A percentile compares a stretch with the other conserved stretches of the same genome.
phyloP scores from a whole-genome alignment of 179 eudicot genomes.

The Carnegiea gigantea region DNA sequence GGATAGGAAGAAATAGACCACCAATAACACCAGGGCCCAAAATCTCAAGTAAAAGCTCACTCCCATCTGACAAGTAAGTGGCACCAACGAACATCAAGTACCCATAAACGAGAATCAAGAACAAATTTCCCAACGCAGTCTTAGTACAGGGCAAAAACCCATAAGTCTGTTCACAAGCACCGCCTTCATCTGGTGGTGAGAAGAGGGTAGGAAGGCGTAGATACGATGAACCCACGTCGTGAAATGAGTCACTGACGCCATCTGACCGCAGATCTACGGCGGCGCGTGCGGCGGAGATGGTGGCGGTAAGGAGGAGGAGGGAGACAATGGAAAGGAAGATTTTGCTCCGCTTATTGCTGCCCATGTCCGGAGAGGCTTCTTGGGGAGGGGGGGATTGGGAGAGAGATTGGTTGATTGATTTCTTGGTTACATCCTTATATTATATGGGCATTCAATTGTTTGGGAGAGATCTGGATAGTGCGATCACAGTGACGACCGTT shows the following conservation, averaged over 20 bases:
- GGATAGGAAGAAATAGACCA: slow-evolving; percentile 73
- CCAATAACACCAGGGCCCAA: slow-evolving; percentile 82
- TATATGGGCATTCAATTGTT: too few species aligned
- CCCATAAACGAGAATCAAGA: slow-evolving; percentile 63
- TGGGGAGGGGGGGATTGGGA: background rate
- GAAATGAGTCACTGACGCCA: background rate
- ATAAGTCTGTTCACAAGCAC: slow-evolving; percentile 56
- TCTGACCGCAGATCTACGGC: background rate
- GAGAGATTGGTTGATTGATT: background rate
- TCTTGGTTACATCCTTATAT: background rate
- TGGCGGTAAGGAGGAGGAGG: slow-evolving; percentile 8
- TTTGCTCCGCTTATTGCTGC: background rate
- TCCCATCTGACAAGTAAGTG: slow-evolving; percentile 56
- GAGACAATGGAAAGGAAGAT: background rate
- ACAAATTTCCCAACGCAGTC: slow-evolving; percentile 54
- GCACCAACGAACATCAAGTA: slow-evolving; percentile 67
- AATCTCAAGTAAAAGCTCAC: slow-evolving; percentile 75
- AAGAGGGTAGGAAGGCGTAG: background rate
- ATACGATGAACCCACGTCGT: slow-evolving; percentile 8
- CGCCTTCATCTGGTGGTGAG: background rate
- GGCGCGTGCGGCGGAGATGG: background rate
- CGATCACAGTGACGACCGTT: too few species aligned
- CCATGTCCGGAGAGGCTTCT: background rate
- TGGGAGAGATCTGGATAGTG: too few species aligned
- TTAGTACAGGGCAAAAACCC: slow-evolving; percentile 79